Percentiles rank a stretch among this genome's conserved stretches.
Evolutionary conservation across 1,139 yeast genomes (phyloP).

Genomic region (Blastobotrys proliferans): DNA sequence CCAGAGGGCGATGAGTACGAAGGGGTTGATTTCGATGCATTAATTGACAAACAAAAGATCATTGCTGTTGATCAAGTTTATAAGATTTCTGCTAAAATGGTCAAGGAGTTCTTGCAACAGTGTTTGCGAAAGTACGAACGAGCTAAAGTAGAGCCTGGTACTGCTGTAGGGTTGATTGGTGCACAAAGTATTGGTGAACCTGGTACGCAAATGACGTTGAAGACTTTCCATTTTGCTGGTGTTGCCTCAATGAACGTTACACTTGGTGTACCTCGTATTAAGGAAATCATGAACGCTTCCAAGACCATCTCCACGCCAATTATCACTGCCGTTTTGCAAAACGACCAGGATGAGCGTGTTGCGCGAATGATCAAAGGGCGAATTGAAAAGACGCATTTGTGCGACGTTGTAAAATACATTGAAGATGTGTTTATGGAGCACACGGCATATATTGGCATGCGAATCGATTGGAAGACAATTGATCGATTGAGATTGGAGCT

Average conservation of each 20-base stretch:
- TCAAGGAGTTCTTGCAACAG: slow-evolving; percentile 65
- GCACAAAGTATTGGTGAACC: slow-evolving; percentile 99
- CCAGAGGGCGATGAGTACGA: slow-evolving; percentile 40
- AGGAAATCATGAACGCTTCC: slow-evolving; percentile 96
- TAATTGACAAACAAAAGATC: slow-evolving; percentile 32
- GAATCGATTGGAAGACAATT: slow-evolving; percentile 78
- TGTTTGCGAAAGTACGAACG: slow-evolving; percentile 79
- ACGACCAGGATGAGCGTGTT: slow-evolving; percentile 92
- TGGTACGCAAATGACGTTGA: slow-evolving; percentile 98
- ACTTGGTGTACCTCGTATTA: slow-evolving; percentile 97
- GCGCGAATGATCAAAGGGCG: slow-evolving; percentile 98
- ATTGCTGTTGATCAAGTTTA: slow-evolving; percentile 67
- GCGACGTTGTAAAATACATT: slow-evolving; percentile 82
- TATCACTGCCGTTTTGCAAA: slow-evolving; percentile 88
- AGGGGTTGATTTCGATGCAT: slow-evolving; percentile 47
- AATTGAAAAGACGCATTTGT: slow-evolving; percentile 83
- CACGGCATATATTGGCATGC: slow-evolving; percentile 74
- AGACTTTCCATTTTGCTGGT: slow-evolving; percentile 99
- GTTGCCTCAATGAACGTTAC: slow-evolving; percentile 99
- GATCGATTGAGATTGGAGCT: slow-evolving; percentile 88
- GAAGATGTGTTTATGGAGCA: slow-evolving; percentile 90
- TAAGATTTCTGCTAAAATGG: slow-evolving; percentile 60
- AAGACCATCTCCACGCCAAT: slow-evolving; percentile 95
- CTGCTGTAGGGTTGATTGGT: slow-evolving; percentile 99
- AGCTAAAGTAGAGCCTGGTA: slow-evolving; percentile 97